Evolutionary conservation across 2,329 filamentous ascomycete species (phyloP).

Genomic region (Domatiomyces globalis): DNA sequence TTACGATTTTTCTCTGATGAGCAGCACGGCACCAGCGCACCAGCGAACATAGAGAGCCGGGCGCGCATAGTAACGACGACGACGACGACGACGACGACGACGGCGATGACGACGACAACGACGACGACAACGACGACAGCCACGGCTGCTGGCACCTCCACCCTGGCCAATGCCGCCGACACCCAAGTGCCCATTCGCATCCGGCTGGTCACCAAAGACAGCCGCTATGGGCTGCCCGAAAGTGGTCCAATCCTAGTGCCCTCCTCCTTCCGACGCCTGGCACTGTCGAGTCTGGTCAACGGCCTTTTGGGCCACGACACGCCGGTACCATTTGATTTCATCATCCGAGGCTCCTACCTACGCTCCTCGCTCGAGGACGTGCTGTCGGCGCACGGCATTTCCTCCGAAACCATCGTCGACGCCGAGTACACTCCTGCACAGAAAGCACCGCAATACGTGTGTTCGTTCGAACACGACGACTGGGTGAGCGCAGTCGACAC

Average conservation of each 20-base stretch:
- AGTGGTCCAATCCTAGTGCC: constrained; percentile 44
- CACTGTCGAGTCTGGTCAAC: constrained; percentile 50
- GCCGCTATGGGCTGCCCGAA: constrained; percentile 39
- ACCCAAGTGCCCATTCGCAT: constrained; percentile 35
- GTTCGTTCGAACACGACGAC: constrained; percentile 92
- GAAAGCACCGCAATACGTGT: constrained; percentile 75
- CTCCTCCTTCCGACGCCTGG: constrained; percentile 41
- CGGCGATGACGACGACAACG: not conserved
- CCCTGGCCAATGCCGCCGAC: constrained; percentile 34
- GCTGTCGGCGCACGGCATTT: constrained; percentile 71
- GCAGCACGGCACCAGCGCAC: not conserved
- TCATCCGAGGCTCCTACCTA: constrained; percentile 86
- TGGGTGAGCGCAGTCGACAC: constrained; percentile 87
- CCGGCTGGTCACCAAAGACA: constrained; percentile 39
- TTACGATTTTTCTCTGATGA: not conserved
- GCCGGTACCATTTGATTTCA: constrained; percentile 60
- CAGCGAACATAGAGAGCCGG: not conserved
- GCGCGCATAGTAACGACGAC: not conserved
- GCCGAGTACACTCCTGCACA: constrained; percentile 89
- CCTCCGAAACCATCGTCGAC: constrained; percentile 70
- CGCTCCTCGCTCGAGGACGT: constrained; percentile 83
- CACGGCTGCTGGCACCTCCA: constrained; percentile 3
- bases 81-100: not conserved
- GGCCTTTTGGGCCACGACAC: constrained; percentile 43
- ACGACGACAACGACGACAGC: not conserved